Base-by-base conservation (phyloP, 495 filamentous ascomycete species). In the Physcia stellaris region DNA sequence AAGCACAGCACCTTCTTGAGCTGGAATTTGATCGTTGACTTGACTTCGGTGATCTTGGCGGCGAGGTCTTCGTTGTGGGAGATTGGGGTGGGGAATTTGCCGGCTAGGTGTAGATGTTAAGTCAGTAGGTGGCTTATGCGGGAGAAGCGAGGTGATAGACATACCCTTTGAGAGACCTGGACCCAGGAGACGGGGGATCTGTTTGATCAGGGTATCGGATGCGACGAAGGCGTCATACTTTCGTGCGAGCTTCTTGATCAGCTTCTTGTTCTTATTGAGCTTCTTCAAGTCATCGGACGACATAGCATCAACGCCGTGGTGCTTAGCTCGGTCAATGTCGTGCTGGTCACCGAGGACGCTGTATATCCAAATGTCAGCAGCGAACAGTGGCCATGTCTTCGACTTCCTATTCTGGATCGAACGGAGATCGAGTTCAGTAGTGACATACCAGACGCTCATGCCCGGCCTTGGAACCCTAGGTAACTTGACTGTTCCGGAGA, bases 181-280 rank as follows among this genome's bases (percentile, higher is more conserved):
- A 58, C 90, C 90, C 52, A 98, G 67, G 55, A 98, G 86, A 92
- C 90, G 90, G 48, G 90, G 90, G 56, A 98, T 96, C 76, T 96
- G 92, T 75, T 92, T 94, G 78, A 98, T 93, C 50, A 98, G 67
- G 58, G 79, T 66, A 56, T 98, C 90, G 59, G 87, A 95, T 58
- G 90, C 80, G 58, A 98, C 66, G 70, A 98, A 98, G 50, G 87
- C 88, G 70, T 98, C 92, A 77, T 98, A 96, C 73, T 96, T 96
- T 73, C 86, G 85, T 48, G 90, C 92, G 45, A 98, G 83, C 79
- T 96, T 98, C 83, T 98, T 98, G 80, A 98, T 95, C 53, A 98
- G 77, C 79, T 98, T 98, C 80, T 98, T 98, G 83, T 98, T 98
- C 83, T 96, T 98, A 79, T 98, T 98, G 49, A 98, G 82, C 80